phyloP scores from a whole-genome alignment of 78 protist genomes.

The Pelomyxa schiedti region DNA sequence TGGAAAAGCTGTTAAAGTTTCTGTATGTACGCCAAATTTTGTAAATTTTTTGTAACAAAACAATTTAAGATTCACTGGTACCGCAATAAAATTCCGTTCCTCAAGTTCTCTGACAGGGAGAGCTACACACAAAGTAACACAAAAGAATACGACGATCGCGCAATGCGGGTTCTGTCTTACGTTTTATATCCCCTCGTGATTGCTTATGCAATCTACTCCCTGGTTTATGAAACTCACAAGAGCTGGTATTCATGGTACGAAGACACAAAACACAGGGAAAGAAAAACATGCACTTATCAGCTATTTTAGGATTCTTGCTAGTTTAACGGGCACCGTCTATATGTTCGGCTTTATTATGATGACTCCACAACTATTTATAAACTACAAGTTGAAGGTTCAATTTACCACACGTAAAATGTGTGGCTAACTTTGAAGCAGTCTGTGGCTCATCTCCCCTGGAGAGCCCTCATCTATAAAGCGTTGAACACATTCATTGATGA shows the following conservation, averaged over 20 bases:
- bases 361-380: slow-evolving; percentile 95
- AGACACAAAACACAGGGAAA: too few relatives aligned
- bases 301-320: slow-evolving; percentile 36
- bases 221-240: slow-evolving; percentile 69
- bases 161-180: slow-evolving; percentile 63
- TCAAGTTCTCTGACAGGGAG: slow-evolving; percentile 8
- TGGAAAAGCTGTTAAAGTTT: slow-evolving; percentile 47
- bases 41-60: background rate
- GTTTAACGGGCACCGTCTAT: slow-evolving; percentile 43
- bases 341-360: slow-evolving; percentile 78
- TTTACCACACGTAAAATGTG: background rate
- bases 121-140: slow-evolving; percentile 41
- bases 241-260: slow-evolving; percentile 44
- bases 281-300: background rate
- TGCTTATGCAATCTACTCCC: slow-evolving; percentile 70
- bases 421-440: slow-evolving; percentile 47
- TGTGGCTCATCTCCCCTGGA: slow-evolving; percentile 93
- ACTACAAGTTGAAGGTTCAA: slow-evolving; percentile 79
- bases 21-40: slow-evolving; percentile 1
- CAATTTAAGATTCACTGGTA: background rate
- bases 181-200: slow-evolving; percentile 55
- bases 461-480: slow-evolving; percentile 80
- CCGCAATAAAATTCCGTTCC: background rate
- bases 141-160: slow-evolving; percentile 58
- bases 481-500: slow-evolving; percentile 96